Evolutionary conservation across 192 early-diverging fungal genomes (phyloP).

Genomic region (Backusella psychrophila): DNA sequence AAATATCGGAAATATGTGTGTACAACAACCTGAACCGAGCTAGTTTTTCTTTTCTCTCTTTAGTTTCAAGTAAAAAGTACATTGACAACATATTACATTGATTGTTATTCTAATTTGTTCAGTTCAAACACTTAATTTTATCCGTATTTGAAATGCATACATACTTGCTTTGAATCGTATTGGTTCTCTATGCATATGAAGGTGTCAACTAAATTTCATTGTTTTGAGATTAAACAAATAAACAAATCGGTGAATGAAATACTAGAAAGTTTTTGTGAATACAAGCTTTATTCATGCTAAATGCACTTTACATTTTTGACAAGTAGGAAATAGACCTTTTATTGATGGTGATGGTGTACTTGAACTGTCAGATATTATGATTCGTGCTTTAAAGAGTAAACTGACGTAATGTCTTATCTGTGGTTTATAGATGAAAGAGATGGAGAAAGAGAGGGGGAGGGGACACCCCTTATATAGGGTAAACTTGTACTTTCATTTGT

Average conservation of each 20-base stretch:
- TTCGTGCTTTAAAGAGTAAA: neutral
- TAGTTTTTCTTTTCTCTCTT: neutral
- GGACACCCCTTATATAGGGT: too few relatives aligned
- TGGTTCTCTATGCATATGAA: neutral
- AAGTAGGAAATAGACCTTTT: neutral
- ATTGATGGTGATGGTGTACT: too few relatives aligned
- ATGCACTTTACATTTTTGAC: neutral
- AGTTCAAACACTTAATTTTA: too few relatives aligned
- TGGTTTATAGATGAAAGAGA: neutral
- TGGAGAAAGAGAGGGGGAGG: too few relatives aligned
- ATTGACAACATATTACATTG: neutral
- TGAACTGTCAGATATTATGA: too few relatives aligned
- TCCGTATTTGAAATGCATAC: too few relatives aligned
- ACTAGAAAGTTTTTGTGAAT: neutral
- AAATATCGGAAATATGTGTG: neutral
- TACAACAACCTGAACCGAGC: neutral
- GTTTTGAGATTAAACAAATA: neutral
- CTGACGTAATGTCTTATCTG: neutral
- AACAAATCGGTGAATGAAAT: neutral
- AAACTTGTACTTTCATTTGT: too few relatives aligned
- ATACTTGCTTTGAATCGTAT: neutral
- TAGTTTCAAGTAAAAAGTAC: neutral
- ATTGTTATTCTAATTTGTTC: too few relatives aligned
- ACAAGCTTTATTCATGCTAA: neutral
- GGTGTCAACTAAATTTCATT: neutral